Percentiles rank a stretch among this genome's conserved stretches.
These are phyloP conservation scores for Penicillium hesseltinei DNA, from an alignment of 2,329 filamentous ascomycete species.

Conservation along the genomic window DNA sequence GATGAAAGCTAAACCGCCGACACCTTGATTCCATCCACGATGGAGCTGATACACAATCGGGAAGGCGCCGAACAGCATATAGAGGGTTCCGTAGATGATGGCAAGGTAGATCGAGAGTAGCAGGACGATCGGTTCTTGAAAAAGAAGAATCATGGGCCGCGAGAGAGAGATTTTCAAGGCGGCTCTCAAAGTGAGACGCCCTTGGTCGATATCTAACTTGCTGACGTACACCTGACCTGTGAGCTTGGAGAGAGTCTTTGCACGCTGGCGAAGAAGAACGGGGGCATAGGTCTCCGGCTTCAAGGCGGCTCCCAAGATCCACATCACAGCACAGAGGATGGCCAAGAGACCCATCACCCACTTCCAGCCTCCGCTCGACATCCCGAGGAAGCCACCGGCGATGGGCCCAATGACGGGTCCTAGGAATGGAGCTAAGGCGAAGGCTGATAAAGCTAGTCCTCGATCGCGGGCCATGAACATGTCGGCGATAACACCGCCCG, in stretches of 20 bases:
- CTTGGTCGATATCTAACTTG: slow-evolving; percentile 42
- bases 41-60: slow-evolving; percentile 50
- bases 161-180: slow-evolving; percentile 50
- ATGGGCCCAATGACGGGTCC: slow-evolving; percentile 66
- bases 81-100: slow-evolving; percentile 53
- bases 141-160: slow-evolving; percentile 50
- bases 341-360: slow-evolving; percentile 66
- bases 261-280: slow-evolving; percentile 52
- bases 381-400: slow-evolving; percentile 64
- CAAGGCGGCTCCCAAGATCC: slow-evolving; percentile 36
- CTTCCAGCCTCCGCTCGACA: slow-evolving; percentile 61
- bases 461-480: slow-evolving; percentile 56
- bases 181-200: slow-evolving; percentile 39
- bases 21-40: slow-evolving; percentile 49
- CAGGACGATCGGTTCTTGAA: slow-evolving; percentile 53
- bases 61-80: slow-evolving; percentile 54
- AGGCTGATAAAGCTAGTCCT: slow-evolving; percentile 61
- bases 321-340: slow-evolving; percentile 62
- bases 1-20: slow-evolving; percentile 50
- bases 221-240: slow-evolving; percentile 51
- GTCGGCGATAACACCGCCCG: slow-evolving; percentile 62
- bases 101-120: slow-evolving; percentile 52
- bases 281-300: slow-evolving; percentile 48
- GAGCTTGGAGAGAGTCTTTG: slow-evolving; percentile 48
- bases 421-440: slow-evolving; percentile 66